phyloP scores from a whole-genome alignment of 164 flowering plant species.

The Aristolochia contorta region DNA sequence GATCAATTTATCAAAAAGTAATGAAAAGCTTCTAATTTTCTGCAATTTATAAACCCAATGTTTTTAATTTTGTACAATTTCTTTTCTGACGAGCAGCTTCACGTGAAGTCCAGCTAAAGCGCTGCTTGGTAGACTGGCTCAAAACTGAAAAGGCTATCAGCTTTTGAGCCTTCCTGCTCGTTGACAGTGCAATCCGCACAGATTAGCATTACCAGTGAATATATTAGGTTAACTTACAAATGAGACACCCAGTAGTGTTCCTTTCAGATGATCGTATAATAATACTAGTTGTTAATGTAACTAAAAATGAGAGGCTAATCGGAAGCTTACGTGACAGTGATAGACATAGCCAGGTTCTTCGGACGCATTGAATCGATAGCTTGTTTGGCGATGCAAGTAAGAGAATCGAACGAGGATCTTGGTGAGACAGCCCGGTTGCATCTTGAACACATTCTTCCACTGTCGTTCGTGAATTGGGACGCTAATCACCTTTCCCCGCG shows the following conservation, averaged over 20 bases:
- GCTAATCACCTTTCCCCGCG: conserved; percentile 31
- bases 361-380: conserved; percentile 67
- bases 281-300: background rate
- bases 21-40: no score
- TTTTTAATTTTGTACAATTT: no score
- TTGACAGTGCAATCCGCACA: background rate
- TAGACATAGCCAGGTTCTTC: conserved; percentile 84
- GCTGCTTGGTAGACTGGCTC: no score
- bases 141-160: no score
- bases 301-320: background rate
- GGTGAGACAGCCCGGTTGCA: conserved; percentile 64
- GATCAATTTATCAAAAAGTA: background rate
- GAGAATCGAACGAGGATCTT: conserved; percentile 54
- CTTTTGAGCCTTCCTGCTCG: no score
- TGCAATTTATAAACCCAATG: no score
- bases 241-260: no score
- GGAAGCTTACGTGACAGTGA: conserved; percentile 78
- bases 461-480: conserved; percentile 57
- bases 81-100: no score
- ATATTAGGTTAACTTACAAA: no score
- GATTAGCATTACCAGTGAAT: no score
- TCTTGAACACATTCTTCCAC: conserved; percentile 94
- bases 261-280: no score
- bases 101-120: no score
- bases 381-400: conserved; percentile 39